phyloP scores from a whole-genome alignment of 208 protist species.

The Trypanosoma congolense region DNA sequence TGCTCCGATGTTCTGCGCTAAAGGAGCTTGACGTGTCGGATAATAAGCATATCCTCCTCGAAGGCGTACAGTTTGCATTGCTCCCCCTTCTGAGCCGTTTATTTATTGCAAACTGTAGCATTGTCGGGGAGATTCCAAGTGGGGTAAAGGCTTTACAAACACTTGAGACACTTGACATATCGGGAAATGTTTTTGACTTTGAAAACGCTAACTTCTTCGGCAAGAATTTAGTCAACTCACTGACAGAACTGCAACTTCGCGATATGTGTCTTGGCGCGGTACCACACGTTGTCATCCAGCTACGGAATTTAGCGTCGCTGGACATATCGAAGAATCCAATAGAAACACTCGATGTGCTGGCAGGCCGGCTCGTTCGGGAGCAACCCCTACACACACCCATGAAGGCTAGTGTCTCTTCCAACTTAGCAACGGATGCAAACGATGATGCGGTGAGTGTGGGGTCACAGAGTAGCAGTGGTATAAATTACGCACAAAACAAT shows the following conservation, averaged over 20 bases:
- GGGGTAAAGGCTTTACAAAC: conserved; percentile 40
- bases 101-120: conserved; percentile 58
- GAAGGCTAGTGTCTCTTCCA: not conserved
- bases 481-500: conserved; percentile 70
- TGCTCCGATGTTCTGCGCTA: conserved; percentile 43
- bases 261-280: conserved; percentile 57
- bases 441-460: conserved; percentile 31
- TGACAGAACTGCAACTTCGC: conserved; percentile 68
- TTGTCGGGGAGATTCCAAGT: conserved; percentile 52
- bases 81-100: conserved; percentile 45
- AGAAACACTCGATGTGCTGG: conserved; percentile 79
- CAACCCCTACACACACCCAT: conserved; percentile 5
- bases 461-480: conserved; percentile 34
- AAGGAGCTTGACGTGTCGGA: conserved; percentile 75
- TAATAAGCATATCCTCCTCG: conserved; percentile 54
- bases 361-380: conserved; percentile 53
- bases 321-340: conserved; percentile 80
- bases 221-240: conserved; percentile 35
- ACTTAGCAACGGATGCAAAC: conserved; percentile 7
- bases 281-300: conserved; percentile 56
- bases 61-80: conserved; percentile 32
- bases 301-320: conserved; percentile 49
- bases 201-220: conserved; percentile 70
- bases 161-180: conserved; percentile 71
- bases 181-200: conserved; percentile 66